Evolutionary conservation across 805 yeast species (phyloP).

Genomic region (Sugiyamaella qingdaonensis): DNA sequence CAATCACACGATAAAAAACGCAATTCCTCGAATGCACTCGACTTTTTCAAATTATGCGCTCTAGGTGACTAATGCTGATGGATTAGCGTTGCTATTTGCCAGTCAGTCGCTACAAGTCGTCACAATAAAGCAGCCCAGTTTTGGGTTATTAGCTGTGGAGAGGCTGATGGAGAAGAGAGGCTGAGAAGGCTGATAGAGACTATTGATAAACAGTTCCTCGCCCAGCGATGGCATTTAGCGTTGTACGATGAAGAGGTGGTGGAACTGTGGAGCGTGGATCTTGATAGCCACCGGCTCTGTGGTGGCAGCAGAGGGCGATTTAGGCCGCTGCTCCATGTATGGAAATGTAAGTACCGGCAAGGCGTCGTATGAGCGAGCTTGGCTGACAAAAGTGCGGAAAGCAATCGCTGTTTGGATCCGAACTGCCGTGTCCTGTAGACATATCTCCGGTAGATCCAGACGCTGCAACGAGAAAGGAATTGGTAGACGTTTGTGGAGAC

Average conservation of each 20-base stretch:
- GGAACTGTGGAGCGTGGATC: background rate
- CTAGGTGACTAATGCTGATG: too few relatives aligned
- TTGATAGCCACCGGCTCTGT: background rate
- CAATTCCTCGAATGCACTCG: too few relatives aligned
- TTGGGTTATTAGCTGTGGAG: too few relatives aligned
- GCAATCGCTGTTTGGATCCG: constrained; percentile 69
- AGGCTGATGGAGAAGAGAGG: too few relatives aligned
- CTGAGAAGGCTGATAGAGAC: too few relatives aligned
- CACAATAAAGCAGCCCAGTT: too few relatives aligned
- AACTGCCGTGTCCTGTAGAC: constrained; percentile 71
- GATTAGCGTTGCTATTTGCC: too few relatives aligned
- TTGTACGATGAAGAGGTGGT: background rate
- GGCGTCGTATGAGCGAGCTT: background rate
- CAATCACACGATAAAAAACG: too few relatives aligned
- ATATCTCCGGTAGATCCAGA: constrained; percentile 46
- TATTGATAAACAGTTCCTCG: background rate
- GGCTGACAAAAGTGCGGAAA: constrained; percentile 59
- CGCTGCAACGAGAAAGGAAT: constrained; percentile 40
- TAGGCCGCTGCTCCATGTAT: constrained; percentile 20
- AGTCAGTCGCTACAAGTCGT: too few relatives aligned
- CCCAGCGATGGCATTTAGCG: background rate
- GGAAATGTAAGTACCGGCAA: constrained; percentile 25
- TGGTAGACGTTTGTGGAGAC: constrained; percentile 67
- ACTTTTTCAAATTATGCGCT: too few relatives aligned
- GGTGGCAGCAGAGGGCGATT: background rate